phyloP scores from a whole-genome alignment of 352 stramenopile species.

The Pythium coloratum region DNA sequence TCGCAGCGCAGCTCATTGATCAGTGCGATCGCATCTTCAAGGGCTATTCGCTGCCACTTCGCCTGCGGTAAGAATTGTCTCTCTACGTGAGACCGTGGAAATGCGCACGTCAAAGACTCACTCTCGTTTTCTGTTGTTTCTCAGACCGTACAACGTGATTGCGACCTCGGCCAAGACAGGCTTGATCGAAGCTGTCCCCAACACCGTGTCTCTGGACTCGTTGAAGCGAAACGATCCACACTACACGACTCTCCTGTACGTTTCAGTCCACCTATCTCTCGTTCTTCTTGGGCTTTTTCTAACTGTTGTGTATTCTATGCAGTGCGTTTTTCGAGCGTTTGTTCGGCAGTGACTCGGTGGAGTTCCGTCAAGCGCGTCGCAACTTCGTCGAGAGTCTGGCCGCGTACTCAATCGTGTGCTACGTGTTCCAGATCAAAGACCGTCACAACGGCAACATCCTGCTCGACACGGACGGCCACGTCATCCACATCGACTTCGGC shows the following conservation, averaged over 20 bases:
- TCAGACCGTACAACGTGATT: conserved; percentile 95
- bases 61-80: conserved; percentile 56
- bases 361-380: conserved; percentile 77
- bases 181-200: conserved; percentile 95
- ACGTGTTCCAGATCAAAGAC: conserved; percentile 99
- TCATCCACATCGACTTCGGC: conserved; percentile 99
- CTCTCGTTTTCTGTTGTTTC: background rate
- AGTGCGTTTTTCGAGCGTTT: conserved; percentile 93
- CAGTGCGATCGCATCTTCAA: conserved; percentile 96
- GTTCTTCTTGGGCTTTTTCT: conserved; percentile 52
- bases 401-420: conserved; percentile 98
- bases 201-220: conserved; percentile 97
- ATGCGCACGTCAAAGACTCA: conserved; percentile 7
- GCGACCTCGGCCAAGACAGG: conserved; percentile 92
- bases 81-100: background rate
- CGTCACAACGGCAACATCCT: conserved; percentile 99
- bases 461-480: conserved; percentile 94
- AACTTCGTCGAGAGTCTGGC: conserved; percentile 93
- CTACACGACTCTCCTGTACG: conserved; percentile 91
- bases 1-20: conserved; percentile 96
- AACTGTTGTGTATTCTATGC: conserved; percentile 46
- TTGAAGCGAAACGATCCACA: conserved; percentile 90
- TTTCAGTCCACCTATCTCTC: conserved; percentile 28
- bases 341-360: conserved; percentile 85
- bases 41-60: conserved; percentile 92